Evolutionary conservation across 306 rosid genomes (phyloP), one percentile per base, ranked within the genome.

Genomic region (Vigna hirtella): DNA sequence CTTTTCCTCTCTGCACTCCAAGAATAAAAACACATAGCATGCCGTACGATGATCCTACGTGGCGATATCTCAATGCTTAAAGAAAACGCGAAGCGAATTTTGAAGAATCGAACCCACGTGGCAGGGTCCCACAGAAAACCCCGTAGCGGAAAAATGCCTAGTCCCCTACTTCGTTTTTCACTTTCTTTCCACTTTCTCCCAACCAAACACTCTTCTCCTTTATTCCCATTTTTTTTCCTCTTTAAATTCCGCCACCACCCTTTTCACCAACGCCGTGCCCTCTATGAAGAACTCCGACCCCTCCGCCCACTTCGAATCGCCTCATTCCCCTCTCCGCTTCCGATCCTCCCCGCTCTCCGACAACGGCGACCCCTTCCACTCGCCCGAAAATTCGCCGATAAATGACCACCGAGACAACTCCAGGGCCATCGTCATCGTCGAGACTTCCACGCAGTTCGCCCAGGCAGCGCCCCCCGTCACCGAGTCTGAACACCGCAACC

Each of bases 301-400:
- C 8, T 84, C 97, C 6, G 1, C 82, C 64, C 87, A 81, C 30
- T 61, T 66, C 15, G 92, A 93, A 13, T 88, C 90, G 64, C 88
- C 97, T 24, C 89, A 80, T 82, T 89, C 97, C 11, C 96, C 98
- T 7, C 88, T 88, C 79, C 89, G 88, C 6, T 84, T 72, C 72
- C 90, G 85, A 63, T 82, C 99, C 3, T 96, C 98, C 40, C 82
- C 90, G 1, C 88, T 83, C 78, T 91, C 94, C 62, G 98, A 96
- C 36, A 79, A 72, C 68, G 96, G 90, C 13, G 99, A 93, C 65
- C 88, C 87, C 5, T 89, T 83, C 38, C 85, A 40, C 62, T 89
- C 99, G n/a, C 91, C 96, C 55, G 83, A 84, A 56, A 77, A 82
- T 55, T 85, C 90, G 1, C 97, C 87, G 6, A 89, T 63, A 22